A percentile compares a stretch with the other conserved stretches of the same genome.
These are phyloP conservation scores for Penicillium robsamsonii DNA, from an alignment of 495 filamentous ascomycete genomes.

Conservation along the genomic window DNA sequence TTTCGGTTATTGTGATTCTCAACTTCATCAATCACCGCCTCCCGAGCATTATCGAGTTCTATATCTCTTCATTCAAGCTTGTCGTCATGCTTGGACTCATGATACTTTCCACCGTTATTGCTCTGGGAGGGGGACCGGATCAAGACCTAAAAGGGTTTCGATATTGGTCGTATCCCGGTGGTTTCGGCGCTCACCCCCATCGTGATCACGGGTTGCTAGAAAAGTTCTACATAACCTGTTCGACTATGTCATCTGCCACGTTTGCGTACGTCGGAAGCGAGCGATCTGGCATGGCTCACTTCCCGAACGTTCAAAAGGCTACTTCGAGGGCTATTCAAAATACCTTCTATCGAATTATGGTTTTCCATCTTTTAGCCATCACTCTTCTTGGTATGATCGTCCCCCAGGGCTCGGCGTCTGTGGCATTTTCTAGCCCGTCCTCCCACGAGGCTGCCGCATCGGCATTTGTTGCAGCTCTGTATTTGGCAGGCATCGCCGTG, in stretches of 20 bases:
- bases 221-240: slow-evolving; percentile 67
- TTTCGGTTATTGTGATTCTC: slow-evolving; percentile 58
- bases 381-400: slow-evolving; percentile 53
- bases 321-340: slow-evolving; percentile 72
- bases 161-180: slow-evolving; percentile 59
- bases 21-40: slow-evolving; percentile 55
- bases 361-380: slow-evolving; percentile 66
- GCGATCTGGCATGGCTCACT: slow-evolving; percentile 69
- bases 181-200: slow-evolving; percentile 22
- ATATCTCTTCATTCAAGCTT: slow-evolving; percentile 61
- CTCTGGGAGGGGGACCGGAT: slow-evolving; percentile 66
- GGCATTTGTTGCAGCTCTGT: slow-evolving; percentile 60
- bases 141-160: slow-evolving; percentile 64
- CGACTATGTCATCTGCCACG: slow-evolving; percentile 68
- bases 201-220: slow-evolving; percentile 15
- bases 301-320: slow-evolving; percentile 64
- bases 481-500: slow-evolving; percentile 46
- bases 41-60: slow-evolving; percentile 52
- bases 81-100: slow-evolving; percentile 63
- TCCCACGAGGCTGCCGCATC: slow-evolving; percentile 45
- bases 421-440: slow-evolving; percentile 36
- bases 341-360: slow-evolving; percentile 76
- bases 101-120: slow-evolving; percentile 66
- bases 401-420: slow-evolving; percentile 44
- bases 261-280: slow-evolving; percentile 85